phyloP scores from a whole-genome alignment of 257 asterid genomes.

The Linderniella brevidens region DNA sequence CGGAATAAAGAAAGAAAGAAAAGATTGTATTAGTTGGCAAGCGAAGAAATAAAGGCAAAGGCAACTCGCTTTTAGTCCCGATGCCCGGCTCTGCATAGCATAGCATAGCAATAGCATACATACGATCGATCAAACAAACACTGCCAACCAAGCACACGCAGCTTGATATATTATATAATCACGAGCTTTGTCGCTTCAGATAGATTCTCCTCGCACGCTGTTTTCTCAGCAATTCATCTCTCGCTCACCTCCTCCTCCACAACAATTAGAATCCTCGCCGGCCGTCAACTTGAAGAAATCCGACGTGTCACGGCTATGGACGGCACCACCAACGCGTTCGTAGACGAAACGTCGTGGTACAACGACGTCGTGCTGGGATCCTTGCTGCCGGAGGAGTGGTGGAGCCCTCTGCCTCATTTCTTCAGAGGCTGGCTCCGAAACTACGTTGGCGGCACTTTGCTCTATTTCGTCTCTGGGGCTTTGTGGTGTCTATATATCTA shows the following conservation, averaged over 20 bases:
- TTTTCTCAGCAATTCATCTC: slow-evolving; percentile 1
- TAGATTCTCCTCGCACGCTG: no score
- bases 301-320: slow-evolving; percentile 18
- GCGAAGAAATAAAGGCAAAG: no score
- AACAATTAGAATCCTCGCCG: slow-evolving; percentile 1
- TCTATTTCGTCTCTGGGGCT: slow-evolving; percentile 50
- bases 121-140: no score
- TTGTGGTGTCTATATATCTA: slow-evolving; percentile 77
- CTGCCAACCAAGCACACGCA: no score
- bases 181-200: no score
- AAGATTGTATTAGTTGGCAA: no score
- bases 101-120: no score
- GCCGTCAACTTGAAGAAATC: neutral
- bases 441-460: slow-evolving; percentile 57
- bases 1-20: no score
- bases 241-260: neutral
- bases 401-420: slow-evolving; percentile 52
- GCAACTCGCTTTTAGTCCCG: no score
- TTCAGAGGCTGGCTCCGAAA: slow-evolving; percentile 72
- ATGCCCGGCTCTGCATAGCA: no score
- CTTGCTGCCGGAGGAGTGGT: slow-evolving; percentile 43
- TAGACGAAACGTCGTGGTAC: slow-evolving; percentile 70
- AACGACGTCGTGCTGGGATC: slow-evolving; percentile 55
- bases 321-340: slow-evolving; percentile 36
- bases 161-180: no score